These are phyloP conservation scores for Sporobolomyces pararoseus DNA, from an alignment of 768 basidiomycete genomes.

Conservation along the genomic window DNA sequence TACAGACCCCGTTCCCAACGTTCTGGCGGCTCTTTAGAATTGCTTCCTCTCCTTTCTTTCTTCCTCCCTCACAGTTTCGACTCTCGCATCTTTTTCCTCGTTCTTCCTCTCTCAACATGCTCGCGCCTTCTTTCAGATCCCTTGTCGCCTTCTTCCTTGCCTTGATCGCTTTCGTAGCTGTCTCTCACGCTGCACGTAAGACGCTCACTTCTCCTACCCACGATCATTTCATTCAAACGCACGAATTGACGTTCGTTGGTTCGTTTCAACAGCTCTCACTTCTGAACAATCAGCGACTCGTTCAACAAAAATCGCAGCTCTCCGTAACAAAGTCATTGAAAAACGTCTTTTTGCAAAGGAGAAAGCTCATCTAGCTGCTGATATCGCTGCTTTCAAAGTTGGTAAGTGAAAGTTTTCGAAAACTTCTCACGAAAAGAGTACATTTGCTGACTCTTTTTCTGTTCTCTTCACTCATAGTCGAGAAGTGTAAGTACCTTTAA, in stretches of 20 bases:
- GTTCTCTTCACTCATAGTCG: not conserved
- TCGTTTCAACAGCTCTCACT: not conserved
- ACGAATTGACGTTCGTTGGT: too few species aligned
- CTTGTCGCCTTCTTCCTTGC: not conserved
- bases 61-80: not conserved
- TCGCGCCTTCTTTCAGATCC: conserved; percentile 2
- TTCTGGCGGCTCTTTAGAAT: too few species aligned
- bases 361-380: not conserved
- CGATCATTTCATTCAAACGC: not conserved
- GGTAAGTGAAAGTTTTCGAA: too few species aligned
- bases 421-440: not conserved
- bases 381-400: too few species aligned
- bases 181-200: conserved; percentile 10
- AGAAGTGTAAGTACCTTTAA: not conserved
- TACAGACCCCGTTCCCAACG: too few species aligned
- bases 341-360: not conserved
- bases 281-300: not conserved
- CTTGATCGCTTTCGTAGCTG: not conserved
- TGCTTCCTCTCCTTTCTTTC: not conserved
- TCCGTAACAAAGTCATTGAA: not conserved
- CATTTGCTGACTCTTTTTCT: not conserved
- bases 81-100: not conserved
- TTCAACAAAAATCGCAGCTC: not conserved
- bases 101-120: not conserved
- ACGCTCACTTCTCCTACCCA: not conserved